Conservation (phyloP, 2,329 filamentous ascomycete species). For the Apiospora hydei region DNA sequence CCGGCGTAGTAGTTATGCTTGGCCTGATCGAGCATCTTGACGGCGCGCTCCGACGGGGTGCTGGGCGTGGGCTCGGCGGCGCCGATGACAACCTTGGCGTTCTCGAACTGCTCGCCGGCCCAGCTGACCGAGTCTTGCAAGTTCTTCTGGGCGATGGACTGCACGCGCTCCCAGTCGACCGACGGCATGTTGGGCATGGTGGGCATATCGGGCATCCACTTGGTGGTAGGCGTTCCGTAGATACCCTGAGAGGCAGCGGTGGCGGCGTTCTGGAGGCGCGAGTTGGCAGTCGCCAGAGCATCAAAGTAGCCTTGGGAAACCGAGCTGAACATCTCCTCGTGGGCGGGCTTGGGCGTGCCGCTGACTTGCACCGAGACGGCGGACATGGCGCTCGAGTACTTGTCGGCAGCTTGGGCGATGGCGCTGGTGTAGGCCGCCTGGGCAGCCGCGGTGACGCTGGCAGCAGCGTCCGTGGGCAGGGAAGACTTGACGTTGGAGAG, state of each 20-base stretch:
- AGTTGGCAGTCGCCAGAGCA: constrained; percentile 68
- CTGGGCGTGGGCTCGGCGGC: constrained; percentile 66
- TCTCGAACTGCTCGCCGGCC: constrained; percentile 75
- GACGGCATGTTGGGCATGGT: constrained; percentile 47
- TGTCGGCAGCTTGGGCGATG: constrained; percentile 69
- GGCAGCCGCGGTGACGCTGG: constrained; percentile 51
- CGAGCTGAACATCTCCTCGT: constrained; percentile 73
- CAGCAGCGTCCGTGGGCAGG: constrained; percentile 44
- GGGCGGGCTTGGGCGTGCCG: constrained; percentile 72
- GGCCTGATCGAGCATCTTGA: constrained; percentile 67
- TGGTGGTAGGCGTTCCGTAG: constrained; percentile 55
- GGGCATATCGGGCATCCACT: constrained; percentile 43
- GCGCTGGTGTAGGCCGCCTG: constrained; percentile 70
- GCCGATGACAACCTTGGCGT: constrained; percentile 70
- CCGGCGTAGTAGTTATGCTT: constrained; percentile 78
- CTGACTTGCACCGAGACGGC: constrained; percentile 71
- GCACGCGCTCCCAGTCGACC: constrained; percentile 57
- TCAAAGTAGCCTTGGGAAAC: constrained; percentile 73
- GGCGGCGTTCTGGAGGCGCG: constrained; percentile 63
- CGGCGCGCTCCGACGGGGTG: constrained; percentile 54
- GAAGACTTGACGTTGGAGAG: constrained; percentile 45
- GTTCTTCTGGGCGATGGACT: constrained; percentile 73
- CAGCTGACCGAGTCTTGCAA: constrained; percentile 74
- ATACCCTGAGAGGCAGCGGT: constrained; percentile 58
- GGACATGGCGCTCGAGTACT: constrained; percentile 73